A percentile compares a stretch with the other conserved stretches of the same genome.
Evolutionary conservation across 352 stramenopile genomes (phyloP).

Genomic region (Phytophthora pluvialis): DNA sequence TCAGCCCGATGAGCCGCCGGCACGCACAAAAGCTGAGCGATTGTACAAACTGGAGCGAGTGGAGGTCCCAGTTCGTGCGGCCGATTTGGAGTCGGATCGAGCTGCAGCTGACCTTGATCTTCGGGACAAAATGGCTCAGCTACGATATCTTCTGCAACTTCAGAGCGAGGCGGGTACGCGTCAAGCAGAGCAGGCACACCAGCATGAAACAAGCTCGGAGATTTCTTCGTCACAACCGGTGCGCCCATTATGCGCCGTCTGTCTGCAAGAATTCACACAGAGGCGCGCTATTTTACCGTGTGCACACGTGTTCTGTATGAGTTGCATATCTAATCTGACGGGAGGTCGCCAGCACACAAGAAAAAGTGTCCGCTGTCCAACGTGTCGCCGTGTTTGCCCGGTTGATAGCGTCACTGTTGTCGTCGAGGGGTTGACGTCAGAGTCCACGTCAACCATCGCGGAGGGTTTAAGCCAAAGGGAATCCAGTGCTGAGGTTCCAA

Average conservation of each 20-base stretch:
- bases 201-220: background rate
- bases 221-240: constrained; percentile 3
- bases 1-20: constrained; percentile 39
- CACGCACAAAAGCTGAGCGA: constrained; percentile 46
- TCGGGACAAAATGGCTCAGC: constrained; percentile 52
- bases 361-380: constrained; percentile 59
- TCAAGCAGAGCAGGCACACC: constrained; percentile 1
- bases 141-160: constrained; percentile 72
- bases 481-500: background rate
- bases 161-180: constrained; percentile 27
- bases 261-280: constrained; percentile 68
- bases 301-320: constrained; percentile 83
- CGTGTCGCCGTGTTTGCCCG: constrained; percentile 49
- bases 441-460: constrained; percentile 9
- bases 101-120: constrained; percentile 50
- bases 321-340: constrained; percentile 51
- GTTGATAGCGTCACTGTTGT: constrained; percentile 36
- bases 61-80: constrained; percentile 50
- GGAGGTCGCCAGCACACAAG: constrained; percentile 20
- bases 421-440: constrained; percentile 13
- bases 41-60: constrained; percentile 62
- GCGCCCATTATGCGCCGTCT: constrained; percentile 72
- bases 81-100: constrained; percentile 55
- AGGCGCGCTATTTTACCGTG: constrained; percentile 83
- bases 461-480: constrained; percentile 1